A percentile compares a stretch with the other conserved stretches of the same genome.
Evolutionary conservation across 2,329 filamentous ascomycete species (phyloP).

Genomic region (Cylindrodendrum hubeiense): DNA sequence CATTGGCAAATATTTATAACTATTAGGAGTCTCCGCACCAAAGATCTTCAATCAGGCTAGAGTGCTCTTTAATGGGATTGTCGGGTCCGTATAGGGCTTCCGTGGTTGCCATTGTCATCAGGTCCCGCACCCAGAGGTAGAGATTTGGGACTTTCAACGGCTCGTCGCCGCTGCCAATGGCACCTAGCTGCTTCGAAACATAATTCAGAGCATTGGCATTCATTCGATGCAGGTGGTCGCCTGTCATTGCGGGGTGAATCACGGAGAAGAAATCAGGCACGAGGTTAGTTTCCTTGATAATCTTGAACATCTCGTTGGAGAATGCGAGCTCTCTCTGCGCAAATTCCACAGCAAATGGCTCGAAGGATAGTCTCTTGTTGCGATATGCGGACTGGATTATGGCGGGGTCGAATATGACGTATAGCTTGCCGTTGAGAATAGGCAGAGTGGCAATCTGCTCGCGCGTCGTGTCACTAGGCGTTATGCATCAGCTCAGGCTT

Average conservation of each 20-base stretch:
- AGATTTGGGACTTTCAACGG: constrained; percentile 27
- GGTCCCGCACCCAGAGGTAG: constrained; percentile 52
- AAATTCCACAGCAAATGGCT: constrained; percentile 54
- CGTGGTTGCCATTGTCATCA: constrained; percentile 33
- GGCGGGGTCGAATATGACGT: constrained; percentile 57
- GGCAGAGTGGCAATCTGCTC: constrained; percentile 58
- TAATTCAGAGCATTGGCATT: constrained; percentile 51
- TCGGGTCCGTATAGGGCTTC: constrained; percentile 30
- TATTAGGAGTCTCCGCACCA: constrained; percentile 1
- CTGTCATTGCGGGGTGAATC: constrained; percentile 50
- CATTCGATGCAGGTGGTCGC: constrained; percentile 49
- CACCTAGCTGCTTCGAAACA: constrained; percentile 47
- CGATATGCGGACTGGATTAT: constrained; percentile 57
- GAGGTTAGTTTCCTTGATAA: constrained; percentile 39
- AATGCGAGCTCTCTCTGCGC: constrained; percentile 53
- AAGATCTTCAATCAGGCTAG: constrained; percentile 10
- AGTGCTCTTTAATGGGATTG: constrained; percentile 20
- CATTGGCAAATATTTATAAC: not conserved
- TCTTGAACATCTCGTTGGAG: constrained; percentile 39
- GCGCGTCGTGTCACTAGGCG: constrained; percentile 21
- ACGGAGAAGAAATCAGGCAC: constrained; percentile 51
- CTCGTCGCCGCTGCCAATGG: constrained; percentile 20
- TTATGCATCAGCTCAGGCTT: not conserved
- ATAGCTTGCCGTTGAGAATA: constrained; percentile 57
- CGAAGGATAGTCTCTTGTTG: constrained; percentile 57